Percentiles rank a stretch among this genome's conserved stretches.
Conservation (phyloP, 148 eudicot species). For the Cornus suecica region DNA sequence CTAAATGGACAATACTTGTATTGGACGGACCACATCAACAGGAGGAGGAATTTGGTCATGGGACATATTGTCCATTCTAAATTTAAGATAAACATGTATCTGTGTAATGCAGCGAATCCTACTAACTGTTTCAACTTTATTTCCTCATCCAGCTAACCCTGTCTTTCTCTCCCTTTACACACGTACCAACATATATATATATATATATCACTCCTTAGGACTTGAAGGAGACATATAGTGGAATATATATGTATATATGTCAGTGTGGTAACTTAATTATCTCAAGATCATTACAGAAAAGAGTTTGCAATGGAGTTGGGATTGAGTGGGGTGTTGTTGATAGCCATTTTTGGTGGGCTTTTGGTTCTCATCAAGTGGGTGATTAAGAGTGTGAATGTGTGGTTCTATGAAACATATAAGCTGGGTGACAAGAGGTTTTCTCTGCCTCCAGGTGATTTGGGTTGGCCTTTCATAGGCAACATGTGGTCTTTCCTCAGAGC, state of each 20-base stretch:
- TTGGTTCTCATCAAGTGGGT: conserved; percentile 32
- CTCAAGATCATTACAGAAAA: neutral
- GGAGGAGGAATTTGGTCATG: too few species aligned
- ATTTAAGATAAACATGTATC: too few species aligned
- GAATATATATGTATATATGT: too few species aligned
- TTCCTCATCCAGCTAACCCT: neutral
- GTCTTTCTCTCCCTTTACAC: neutral
- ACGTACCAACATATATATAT: too few species aligned
- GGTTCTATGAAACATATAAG: conserved; percentile 45
- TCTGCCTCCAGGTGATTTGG: conserved; percentile 83
- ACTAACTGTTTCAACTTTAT: too few species aligned
- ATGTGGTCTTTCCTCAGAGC: conserved; percentile 87
- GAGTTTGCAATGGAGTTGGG: neutral
- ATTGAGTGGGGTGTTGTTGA: conserved; percentile 4
- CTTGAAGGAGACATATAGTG: too few species aligned
- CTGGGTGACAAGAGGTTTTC: conserved; percentile 41
- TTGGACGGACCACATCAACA: too few species aligned
- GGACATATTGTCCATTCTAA: too few species aligned
- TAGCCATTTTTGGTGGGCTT: conserved; percentile 12
- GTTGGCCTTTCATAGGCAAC: conserved; percentile 82
- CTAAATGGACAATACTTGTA: too few species aligned
- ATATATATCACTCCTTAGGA: too few species aligned
- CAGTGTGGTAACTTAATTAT: neutral
- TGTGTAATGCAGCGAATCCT: too few species aligned
- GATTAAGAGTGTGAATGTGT: conserved; percentile 38